Base-by-base conservation (phyloP, 768 basidiomycete species). In the Symmetrospora coprosmae region DNA sequence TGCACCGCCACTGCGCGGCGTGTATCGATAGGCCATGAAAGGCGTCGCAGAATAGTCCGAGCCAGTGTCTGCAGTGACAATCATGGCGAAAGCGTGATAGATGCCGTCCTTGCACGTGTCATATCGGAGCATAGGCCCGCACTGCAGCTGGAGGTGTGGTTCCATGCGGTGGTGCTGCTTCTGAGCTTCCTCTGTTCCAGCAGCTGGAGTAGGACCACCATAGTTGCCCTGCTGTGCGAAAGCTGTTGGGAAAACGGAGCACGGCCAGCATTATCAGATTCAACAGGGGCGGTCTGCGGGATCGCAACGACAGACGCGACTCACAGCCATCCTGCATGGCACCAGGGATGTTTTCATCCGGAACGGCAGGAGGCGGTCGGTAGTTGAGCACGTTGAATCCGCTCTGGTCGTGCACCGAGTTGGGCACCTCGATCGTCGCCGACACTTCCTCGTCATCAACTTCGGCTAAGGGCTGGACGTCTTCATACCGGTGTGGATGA, bases 31-130 rank as follows among this genome's bases (percentile, higher is more conserved):
- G 82, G 77, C 80, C 4, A 90, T 72, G 7, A 73, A 74, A 1
- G 87, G 87, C 65, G 79, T 77, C 0, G 85, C 85, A 17, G 84
- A 82, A 67, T 89, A 89, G 8, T 78, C 75, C 1, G 85, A 87
- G 16, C 85, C 85, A 23, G 81, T 77, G 71, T 89, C 87, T 23
- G 84, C 80, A 45, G 87, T 87, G 65, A 97, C 88, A 58, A 96
- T 78, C 72, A 99, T 74, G 11, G 82, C 87, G 13, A 85, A 86
- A 6, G 90, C 92, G 63, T 83, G 79, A 87, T 89, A 99, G 34
- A 89, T 74, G 17, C 82, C 81, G 23, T 80, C 75, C 62, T 81
- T 75, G 25, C 86, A 79, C 0, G 89, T 97, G 69, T 96, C 90
- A 63, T 68, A 68, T 2, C 64, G 64, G 3, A 67, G 61, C 63